Percentiles rank a stretch among this genome's conserved stretches.
phyloP scores from a whole-genome alignment of 805 yeast species.

The Helenozyma baotianmanensis region DNA sequence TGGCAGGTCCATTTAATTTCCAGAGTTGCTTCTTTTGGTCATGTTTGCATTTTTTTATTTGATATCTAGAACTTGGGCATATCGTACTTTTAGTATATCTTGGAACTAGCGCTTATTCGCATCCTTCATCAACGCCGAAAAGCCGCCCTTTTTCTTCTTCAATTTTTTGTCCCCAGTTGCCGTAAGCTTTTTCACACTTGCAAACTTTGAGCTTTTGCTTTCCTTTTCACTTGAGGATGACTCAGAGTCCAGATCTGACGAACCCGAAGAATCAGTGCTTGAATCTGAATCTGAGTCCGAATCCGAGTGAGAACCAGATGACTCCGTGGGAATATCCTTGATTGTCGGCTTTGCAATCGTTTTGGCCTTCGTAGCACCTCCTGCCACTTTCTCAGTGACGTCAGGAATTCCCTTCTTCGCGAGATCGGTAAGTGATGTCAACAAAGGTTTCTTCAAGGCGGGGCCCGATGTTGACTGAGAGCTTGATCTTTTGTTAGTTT shows the following conservation, averaged over 20 bases:
- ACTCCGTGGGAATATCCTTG: conserved; percentile 1
- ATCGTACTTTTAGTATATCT: not conserved
- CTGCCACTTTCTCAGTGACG: conserved; percentile 8
- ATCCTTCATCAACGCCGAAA: conserved; percentile 29
- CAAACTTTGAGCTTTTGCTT: conserved; percentile 16
- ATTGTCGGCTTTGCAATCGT: conserved; percentile 3
- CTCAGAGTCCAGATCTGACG: conserved; percentile 8
- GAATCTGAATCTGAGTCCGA: conserved; percentile 4
- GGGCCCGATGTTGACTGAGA: not conserved
- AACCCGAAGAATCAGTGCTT: too few relatives aligned
- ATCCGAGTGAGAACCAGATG: conserved; percentile 8
- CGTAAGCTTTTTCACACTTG: conserved; percentile 21
- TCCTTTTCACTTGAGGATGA: conserved; percentile 10
- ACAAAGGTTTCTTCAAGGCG: conserved; percentile 3
- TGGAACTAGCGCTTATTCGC: conserved; percentile 14
- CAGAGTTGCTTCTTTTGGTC: too few relatives aligned
- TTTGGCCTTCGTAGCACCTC: not conserved
- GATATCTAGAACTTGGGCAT: too few relatives aligned
- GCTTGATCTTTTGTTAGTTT: not conserved
- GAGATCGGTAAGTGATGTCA: conserved; percentile 11
- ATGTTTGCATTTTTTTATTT: too few relatives aligned
- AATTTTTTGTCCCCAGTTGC: conserved; percentile 9
- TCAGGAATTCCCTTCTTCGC: conserved; percentile 14
- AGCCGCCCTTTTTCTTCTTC: conserved; percentile 25
- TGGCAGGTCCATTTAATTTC: conserved; percentile 24